Conservation (phyloP, 1,139 yeast genomes). For the Yamadazyma pseudoaaseri region DNA sequence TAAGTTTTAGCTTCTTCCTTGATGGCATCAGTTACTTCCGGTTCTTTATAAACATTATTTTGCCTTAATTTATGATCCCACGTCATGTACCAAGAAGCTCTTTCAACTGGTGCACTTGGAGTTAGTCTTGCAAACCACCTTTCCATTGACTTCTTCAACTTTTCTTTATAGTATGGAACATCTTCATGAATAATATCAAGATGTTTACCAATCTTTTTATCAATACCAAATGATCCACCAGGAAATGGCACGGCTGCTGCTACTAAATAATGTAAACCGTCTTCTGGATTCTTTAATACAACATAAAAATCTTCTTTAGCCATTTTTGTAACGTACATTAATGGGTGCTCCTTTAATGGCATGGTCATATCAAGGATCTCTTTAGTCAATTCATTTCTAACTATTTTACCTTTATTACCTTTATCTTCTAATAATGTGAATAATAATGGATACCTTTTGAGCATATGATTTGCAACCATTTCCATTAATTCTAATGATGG, state of each 20-base stretch:
- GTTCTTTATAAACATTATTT: constrained; percentile 54
- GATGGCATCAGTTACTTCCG: constrained; percentile 30
- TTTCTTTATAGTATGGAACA: constrained; percentile 71
- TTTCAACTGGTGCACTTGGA: constrained; percentile 61
- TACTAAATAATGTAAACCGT: constrained; percentile 60
- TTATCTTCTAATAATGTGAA: constrained; percentile 51
- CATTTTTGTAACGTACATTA: constrained; percentile 60
- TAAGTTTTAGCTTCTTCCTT: constrained; percentile 23
- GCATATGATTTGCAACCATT: constrained; percentile 57
- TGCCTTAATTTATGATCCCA: constrained; percentile 65
- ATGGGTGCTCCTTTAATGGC: constrained; percentile 64
- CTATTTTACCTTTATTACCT: constrained; percentile 32
- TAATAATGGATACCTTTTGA: constrained; percentile 58
- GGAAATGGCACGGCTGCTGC: constrained; percentile 82
- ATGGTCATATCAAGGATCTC: constrained; percentile 58
- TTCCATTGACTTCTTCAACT: constrained; percentile 70
- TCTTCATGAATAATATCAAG: constrained; percentile 65
- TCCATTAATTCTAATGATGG: constrained; percentile 67
- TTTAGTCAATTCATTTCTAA: constrained; percentile 60
- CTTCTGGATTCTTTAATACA: constrained; percentile 51
- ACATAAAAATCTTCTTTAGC: constrained; percentile 75
- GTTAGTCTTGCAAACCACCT: constrained; percentile 66
- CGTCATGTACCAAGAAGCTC: constrained; percentile 75
- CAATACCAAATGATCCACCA: constrained; percentile 70
- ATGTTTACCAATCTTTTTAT: constrained; percentile 56